Conservation (phyloP, 371 early-diverging fungal species). For the Mortierella sp. region DNA sequence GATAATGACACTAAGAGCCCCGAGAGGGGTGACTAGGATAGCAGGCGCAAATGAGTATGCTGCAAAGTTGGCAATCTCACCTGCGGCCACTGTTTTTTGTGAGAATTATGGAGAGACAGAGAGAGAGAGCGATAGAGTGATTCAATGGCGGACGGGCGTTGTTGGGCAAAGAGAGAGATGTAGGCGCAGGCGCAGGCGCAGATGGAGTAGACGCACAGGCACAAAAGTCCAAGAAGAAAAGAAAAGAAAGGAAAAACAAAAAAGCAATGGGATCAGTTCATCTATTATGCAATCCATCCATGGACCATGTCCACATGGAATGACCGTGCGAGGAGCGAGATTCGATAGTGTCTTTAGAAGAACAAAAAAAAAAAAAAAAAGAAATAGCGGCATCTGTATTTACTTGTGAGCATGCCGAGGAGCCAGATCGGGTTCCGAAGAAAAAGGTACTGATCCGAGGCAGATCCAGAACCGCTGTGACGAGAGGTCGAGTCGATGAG, state of each 20-base stretch:
- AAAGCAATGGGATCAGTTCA: not conserved
- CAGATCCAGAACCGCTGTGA: slow-evolving; percentile 58
- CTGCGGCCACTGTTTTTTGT: slow-evolving; percentile 85
- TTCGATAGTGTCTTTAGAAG: not conserved
- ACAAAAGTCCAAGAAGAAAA: not conserved
- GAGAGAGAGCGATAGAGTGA: not conserved
- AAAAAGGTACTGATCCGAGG: slow-evolving; percentile 80
- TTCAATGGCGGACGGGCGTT: no score
- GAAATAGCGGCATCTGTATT: slow-evolving; percentile 6
- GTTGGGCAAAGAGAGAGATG: no score
- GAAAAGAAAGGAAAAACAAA: not conserved
- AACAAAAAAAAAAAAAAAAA: not conserved
- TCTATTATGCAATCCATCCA: no score
- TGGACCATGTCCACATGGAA: not conserved
- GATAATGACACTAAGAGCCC: slow-evolving; percentile 89
- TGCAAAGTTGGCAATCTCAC: slow-evolving; percentile 92
- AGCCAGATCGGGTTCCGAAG: slow-evolving; percentile 90
- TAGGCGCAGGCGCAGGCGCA: no score
- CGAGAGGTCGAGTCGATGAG: slow-evolving; percentile 70
- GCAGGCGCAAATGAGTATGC: slow-evolving; percentile 95
- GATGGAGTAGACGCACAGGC: not conserved
- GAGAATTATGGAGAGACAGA: not conserved
- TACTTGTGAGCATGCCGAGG: slow-evolving; percentile 90
- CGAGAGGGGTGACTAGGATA: slow-evolving; percentile 91
- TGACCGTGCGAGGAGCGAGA: not conserved